phyloP scores from a whole-genome alignment of 371 early-diverging fungal species.

The Lichtheimia hyalospora region DNA sequence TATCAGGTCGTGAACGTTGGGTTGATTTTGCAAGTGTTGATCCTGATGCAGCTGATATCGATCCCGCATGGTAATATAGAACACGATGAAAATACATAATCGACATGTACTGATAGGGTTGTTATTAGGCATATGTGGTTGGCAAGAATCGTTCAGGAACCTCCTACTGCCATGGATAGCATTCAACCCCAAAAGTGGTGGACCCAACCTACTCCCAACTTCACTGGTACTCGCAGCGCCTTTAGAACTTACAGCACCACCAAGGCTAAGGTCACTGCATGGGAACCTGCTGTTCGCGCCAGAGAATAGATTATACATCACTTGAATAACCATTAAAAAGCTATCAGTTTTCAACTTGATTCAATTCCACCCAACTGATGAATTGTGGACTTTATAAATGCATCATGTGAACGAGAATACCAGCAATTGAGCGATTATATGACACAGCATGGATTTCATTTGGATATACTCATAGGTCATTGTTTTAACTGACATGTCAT shows the following conservation, averaged over 20 bases:
- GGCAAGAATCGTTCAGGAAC: constrained; percentile 78
- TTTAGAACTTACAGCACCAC: constrained; percentile 89
- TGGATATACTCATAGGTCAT: too few relatives aligned
- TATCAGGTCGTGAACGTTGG: constrained; percentile 88
- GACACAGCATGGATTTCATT: too few relatives aligned
- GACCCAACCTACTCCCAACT: constrained; percentile 59
- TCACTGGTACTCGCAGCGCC: constrained; percentile 73
- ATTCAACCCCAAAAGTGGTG: constrained; percentile 45
- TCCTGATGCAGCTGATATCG: constrained; percentile 80
- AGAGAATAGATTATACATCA: constrained; percentile 27
- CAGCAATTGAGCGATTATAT: too few relatives aligned
- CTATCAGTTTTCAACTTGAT: too few relatives aligned
- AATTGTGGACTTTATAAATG: too few relatives aligned
- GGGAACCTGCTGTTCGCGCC: constrained; percentile 71
- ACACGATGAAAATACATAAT: too few relatives aligned
- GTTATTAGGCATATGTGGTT: constrained; percentile 88
- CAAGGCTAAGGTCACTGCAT: constrained; percentile 74
- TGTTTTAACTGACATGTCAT: too few relatives aligned
- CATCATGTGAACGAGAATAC: too few relatives aligned
- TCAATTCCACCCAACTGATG: too few relatives aligned
- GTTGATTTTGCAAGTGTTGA: constrained; percentile 78
- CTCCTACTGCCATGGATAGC: constrained; percentile 61
- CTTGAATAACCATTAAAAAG: too few relatives aligned
- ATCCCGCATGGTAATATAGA: constrained; percentile 81
- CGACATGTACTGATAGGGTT: neutral